These are phyloP conservation scores for Yamadazyma triangularis DNA, from an alignment of 1,139 yeast genomes.

Conservation along the genomic window DNA sequence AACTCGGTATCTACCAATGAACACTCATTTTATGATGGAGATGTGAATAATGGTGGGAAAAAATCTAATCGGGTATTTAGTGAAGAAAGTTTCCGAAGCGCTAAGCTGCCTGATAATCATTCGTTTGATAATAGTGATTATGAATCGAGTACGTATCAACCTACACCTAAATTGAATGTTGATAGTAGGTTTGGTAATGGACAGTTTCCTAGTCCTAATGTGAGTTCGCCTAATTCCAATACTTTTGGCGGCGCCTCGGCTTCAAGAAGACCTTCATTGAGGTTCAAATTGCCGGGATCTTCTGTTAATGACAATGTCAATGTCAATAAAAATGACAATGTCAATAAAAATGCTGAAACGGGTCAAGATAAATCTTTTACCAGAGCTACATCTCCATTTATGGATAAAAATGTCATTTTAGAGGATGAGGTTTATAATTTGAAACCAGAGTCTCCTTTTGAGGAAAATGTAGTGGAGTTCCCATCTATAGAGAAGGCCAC, in stretches of 20 bases:
- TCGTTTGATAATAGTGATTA: conserved; percentile 6
- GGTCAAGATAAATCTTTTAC: too few relatives aligned
- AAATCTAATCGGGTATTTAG: conserved; percentile 12
- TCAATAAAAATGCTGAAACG: too few relatives aligned
- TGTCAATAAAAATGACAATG: too few relatives aligned
- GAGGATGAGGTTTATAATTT: conserved; percentile 19
- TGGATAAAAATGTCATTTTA: conserved; percentile 15
- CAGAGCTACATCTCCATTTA: too few relatives aligned
- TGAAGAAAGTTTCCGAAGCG: conserved; percentile 16
- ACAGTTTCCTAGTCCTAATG: conserved; percentile 10
- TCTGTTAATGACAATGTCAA: conserved; percentile 8
- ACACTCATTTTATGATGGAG: too few relatives aligned
- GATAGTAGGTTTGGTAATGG: too few relatives aligned
- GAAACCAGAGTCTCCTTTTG: conserved; percentile 14
- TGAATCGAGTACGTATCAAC: conserved; percentile 14
- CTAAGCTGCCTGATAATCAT: conserved; percentile 10
- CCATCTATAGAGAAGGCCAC: conserved; percentile 6
- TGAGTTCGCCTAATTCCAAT: conserved; percentile 6
- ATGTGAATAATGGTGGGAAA: conserved; percentile 3
- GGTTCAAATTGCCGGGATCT: conserved; percentile 22
- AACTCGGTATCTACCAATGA: conserved; percentile 7
- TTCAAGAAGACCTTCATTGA: conserved; percentile 20
- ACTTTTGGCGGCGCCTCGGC: too few relatives aligned
- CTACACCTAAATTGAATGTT: conserved; percentile 25
- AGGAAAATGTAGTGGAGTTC: conserved; percentile 7